Base-by-base conservation (phyloP, 2,329 filamentous ascomycete genomes). In the Chaetomium sp. region DNA sequence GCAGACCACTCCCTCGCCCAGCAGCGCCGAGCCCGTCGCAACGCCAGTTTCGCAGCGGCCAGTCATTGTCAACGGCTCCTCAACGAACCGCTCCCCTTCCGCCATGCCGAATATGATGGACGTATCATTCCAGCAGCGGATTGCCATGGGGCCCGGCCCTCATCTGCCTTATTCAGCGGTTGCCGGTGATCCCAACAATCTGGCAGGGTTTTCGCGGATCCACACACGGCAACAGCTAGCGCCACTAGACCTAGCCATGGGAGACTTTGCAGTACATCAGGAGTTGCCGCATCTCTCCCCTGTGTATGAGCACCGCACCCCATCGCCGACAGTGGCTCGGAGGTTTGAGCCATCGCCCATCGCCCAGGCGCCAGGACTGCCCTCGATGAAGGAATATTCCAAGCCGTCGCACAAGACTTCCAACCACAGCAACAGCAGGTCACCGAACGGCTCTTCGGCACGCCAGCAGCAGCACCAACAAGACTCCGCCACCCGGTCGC, bases 221-320 rank as follows among this genome's bases (percentile, higher is more conserved):
- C 69, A 79, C 64, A 74, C 76, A 4, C 79, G 81, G 12, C 77
- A 80, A 60, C 76, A 78, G 27, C 81, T 86, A 66, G 83, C 84
- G 16, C 83, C 85, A 7, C 75, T 87, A 21, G 85, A 87, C 69
- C 78, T 87, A 16, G 84, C 84, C 47, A 78, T 79, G 3, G 80
- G 81, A 35, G 76, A 77, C 23, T 75, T 77, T 25, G 70, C 79
- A 12, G 75, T 77, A 60, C 72, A 75, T 4, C 75, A 78, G 9
- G 83, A 85, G 9, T 72, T 79, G 57, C 79, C 81, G 50, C 83
- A 82, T 69, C 80, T 93, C 2, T 93, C 90, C 0, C 90, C 90
- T 0, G 90, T 93, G 0, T 90, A 89, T 61, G 90, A 93, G 77
- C 84, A 85, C 6, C 82, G 84, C n/a, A 90, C 88, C 0, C 88